These are phyloP conservation scores for Triticum turgidum DNA, from an alignment of 176 grass and related monocot genomes.

Conservation along the genomic window DNA sequence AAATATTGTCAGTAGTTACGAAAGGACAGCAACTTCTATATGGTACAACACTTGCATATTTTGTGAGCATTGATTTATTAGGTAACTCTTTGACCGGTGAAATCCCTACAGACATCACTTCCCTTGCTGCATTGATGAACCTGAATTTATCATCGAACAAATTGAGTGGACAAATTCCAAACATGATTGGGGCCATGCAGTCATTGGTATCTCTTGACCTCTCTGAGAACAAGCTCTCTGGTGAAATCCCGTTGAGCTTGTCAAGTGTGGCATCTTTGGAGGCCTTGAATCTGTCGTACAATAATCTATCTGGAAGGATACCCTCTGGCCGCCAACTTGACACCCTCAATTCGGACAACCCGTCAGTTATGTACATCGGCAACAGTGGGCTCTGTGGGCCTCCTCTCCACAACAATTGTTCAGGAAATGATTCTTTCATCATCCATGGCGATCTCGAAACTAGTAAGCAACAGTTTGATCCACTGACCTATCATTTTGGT, in stretches of 20 bases:
- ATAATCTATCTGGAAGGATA: conserved; percentile 33
- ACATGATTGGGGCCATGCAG: conserved; percentile 21
- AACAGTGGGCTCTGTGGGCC: conserved; percentile 7
- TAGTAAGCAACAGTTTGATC: too few species aligned
- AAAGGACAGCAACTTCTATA: conserved; percentile 17
- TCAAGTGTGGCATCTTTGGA: conserved; percentile 13
- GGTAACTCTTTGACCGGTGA: conserved; percentile 20
- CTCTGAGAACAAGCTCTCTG: conserved; percentile 33
- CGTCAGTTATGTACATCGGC: conserved; percentile 8
- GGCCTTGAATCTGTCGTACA: conserved; percentile 42
- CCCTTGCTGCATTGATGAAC: neutral
- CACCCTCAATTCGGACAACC: conserved; percentile 11
- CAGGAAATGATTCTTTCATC: too few species aligned
- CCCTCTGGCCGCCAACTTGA: conserved; percentile 30
- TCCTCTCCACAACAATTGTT: too few species aligned
- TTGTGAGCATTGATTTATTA: conserved; percentile 28
- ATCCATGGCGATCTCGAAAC: too few species aligned
- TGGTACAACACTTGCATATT: neutral
- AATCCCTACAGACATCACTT: conserved; percentile 26
- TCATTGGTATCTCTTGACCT: conserved; percentile 52
- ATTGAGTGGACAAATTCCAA: conserved; percentile 28
- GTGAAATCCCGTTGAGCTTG: conserved; percentile 16
- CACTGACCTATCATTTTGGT: too few species aligned
- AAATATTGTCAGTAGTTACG: conserved; percentile 3
- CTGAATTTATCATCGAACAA: conserved; percentile 40